These are phyloP conservation scores for Furcasterigmium furcatum DNA, from an alignment of 2,329 filamentous ascomycete genomes.

Conservation along the genomic window DNA sequence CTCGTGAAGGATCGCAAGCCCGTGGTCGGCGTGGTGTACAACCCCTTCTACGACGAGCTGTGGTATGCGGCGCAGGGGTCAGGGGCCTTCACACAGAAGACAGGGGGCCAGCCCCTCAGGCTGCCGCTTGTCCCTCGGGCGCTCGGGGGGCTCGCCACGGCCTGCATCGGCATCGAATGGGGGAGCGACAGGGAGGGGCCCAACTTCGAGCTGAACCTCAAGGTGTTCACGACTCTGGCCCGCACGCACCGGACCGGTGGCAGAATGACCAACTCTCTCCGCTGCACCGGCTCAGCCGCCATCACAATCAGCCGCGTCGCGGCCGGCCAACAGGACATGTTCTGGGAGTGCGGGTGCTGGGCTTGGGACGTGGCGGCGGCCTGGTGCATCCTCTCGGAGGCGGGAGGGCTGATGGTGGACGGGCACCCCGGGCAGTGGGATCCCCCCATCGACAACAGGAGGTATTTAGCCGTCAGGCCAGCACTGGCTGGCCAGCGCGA, in stretches of 20 bases:
- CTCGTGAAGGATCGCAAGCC: conserved; percentile 61
- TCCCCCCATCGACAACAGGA: conserved; percentile 51
- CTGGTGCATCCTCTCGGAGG: conserved; percentile 73
- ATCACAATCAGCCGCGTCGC: conserved; percentile 73
- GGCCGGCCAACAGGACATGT: conserved; percentile 66
- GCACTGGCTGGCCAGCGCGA: conserved; percentile 57
- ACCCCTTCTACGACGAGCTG: conserved; percentile 67
- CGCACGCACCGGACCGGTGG: conserved; percentile 61
- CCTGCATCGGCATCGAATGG: conserved; percentile 71
- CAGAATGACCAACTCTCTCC: conserved; percentile 71
- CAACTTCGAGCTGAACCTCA: conserved; percentile 68
- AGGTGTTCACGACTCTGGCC: conserved; percentile 60
- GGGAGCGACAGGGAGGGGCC: conserved; percentile 63
- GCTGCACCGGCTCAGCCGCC: conserved; percentile 68
- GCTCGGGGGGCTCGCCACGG: conserved; percentile 56
- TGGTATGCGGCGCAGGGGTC: conserved; percentile 66
- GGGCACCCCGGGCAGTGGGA: conserved; percentile 73
- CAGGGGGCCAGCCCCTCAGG: conserved; percentile 32
- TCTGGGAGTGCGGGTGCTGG: conserved; percentile 83
- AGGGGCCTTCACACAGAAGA: conserved; percentile 66
- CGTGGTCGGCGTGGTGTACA: conserved; percentile 73
- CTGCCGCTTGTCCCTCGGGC: conserved; percentile 46
- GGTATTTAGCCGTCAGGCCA: conserved; percentile 60
- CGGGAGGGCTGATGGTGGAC: conserved; percentile 68
- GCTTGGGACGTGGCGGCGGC: conserved; percentile 83